Conservation (phyloP, 2,329 filamentous ascomycete genomes). For the Mycocentrospora acerina region DNA sequence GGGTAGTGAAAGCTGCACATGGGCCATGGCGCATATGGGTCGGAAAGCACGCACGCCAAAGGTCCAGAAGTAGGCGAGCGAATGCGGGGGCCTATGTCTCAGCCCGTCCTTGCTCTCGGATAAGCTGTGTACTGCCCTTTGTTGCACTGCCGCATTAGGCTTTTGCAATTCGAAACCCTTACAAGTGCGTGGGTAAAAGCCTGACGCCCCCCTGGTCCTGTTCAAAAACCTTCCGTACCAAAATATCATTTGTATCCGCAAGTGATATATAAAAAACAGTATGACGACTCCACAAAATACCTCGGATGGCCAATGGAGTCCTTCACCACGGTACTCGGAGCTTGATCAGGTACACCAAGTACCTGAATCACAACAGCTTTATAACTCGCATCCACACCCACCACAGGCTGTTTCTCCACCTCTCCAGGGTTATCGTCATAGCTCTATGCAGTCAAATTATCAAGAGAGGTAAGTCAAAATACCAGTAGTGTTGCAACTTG, state of each 20-base stretch:
- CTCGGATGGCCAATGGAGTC: slow-evolving; percentile 20
- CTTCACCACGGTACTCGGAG: slow-evolving; percentile 24
- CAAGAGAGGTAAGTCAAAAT: slow-evolving; percentile 14
- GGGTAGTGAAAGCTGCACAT: too few relatives aligned
- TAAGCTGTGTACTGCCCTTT: neutral
- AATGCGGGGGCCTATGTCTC: too few relatives aligned
- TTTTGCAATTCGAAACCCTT: slow-evolving; percentile 5
- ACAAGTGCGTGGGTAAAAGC: slow-evolving; percentile 10
- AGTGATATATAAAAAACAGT: too few relatives aligned
- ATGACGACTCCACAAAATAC: slow-evolving; percentile 12
- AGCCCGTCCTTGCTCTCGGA: too few relatives aligned
- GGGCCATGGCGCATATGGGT: too few relatives aligned
- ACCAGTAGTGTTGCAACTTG: slow-evolving; percentile 1
- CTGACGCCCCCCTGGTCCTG: slow-evolving; percentile 7
- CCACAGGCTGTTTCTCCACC: slow-evolving; percentile 18
- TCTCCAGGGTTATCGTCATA: slow-evolving; percentile 13
- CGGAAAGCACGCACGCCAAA: too few relatives aligned
- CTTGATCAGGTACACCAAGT: slow-evolving; percentile 17
- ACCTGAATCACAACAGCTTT: slow-evolving; percentile 7
- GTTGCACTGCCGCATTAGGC: slow-evolving; percentile 13
- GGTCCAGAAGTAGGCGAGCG: too few relatives aligned
- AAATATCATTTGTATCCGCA: too few relatives aligned
- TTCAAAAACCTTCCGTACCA: slow-evolving; percentile 1
- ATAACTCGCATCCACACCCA: slow-evolving; percentile 11
- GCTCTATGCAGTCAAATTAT: slow-evolving; percentile 10